These are phyloP conservation scores for Scheffersomyces amazonensis DNA, from an alignment of 805 yeast genomes.

Conservation along the genomic window DNA sequence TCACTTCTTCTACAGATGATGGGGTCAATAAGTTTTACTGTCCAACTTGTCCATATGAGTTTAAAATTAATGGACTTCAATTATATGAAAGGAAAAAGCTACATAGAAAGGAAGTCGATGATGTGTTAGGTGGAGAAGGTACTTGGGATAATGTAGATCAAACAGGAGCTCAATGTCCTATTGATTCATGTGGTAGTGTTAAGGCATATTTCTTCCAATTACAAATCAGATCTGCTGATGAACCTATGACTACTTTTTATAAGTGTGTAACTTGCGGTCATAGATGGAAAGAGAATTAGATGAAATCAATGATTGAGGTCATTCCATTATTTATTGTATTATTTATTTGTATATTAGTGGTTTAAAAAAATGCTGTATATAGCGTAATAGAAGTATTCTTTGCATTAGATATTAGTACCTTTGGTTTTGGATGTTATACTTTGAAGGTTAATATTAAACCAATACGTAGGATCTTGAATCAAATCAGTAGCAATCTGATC, in stretches of 20 bases:
- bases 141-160: slow-evolving; percentile 99
- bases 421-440: no score
- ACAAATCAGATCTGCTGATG: slow-evolving; percentile 97
- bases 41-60: slow-evolving; percentile 93
- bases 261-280: slow-evolving; percentile 91
- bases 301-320: not conserved
- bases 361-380: not conserved
- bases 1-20: slow-evolving; percentile 44
- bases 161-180: slow-evolving; percentile 89
- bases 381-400: not conserved
- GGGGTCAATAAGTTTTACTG: slow-evolving; percentile 74
- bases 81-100: slow-evolving; percentile 82
- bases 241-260: slow-evolving; percentile 98
- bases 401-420: no score
- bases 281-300: slow-evolving; percentile 93
- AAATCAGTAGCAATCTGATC: slow-evolving; percentile 2
- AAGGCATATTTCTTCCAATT: slow-evolving; percentile 96
- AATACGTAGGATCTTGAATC: slow-evolving; percentile 9
- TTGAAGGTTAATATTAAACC: slow-evolving; percentile 9
- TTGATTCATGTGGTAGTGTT: slow-evolving; percentile 78
- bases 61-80: slow-evolving; percentile 79
- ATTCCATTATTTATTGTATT: not conserved
- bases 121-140: slow-evolving; percentile 93
- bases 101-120: slow-evolving; percentile 89
- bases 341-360: not conserved